Percentiles rank a stretch among this genome's conserved stretches.
These are phyloP conservation scores for Lomentospora prolificans DNA, from an alignment of 2,329 filamentous ascomycete genomes.

Conservation along the genomic window DNA sequence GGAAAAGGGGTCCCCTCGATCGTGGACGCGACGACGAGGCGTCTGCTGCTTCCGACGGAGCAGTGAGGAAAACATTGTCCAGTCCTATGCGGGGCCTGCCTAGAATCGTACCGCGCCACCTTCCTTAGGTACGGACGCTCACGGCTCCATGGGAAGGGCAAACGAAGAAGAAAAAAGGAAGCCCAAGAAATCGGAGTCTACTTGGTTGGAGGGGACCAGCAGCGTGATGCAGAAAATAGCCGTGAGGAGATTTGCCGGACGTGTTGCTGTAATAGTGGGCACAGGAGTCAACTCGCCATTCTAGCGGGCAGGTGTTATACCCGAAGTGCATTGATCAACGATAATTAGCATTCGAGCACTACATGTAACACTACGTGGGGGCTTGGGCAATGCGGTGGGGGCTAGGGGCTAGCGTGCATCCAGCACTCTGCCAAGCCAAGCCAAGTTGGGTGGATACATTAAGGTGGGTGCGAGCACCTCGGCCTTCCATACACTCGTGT, in stretches of 20 bases:
- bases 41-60: constrained; percentile 6
- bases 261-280: neutral
- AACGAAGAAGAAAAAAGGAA: neutral
- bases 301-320: neutral
- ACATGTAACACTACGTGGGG: neutral
- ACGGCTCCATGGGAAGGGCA: constrained; percentile 7
- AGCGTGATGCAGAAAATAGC: neutral
- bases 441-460: too few relatives aligned
- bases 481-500: too few relatives aligned
- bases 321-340: neutral
- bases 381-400: neutral
- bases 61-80: constrained; percentile 9
- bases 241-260: neutral
- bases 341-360: neutral
- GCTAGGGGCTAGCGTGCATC: neutral
- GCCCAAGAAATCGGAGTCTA: neutral
- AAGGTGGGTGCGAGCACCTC: too few relatives aligned
- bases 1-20: neutral
- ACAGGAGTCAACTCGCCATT: constrained; percentile 1
- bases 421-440: too few relatives aligned
- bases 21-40: constrained; percentile 4
- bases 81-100: neutral
- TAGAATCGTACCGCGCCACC: constrained; percentile 1
- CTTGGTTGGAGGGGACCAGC: constrained; percentile 19
- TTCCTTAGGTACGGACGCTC: constrained; percentile 4